Evolutionary conservation across 2,329 filamentous ascomycete species (phyloP).

Genomic region (Pseudonectria buxi): DNA sequence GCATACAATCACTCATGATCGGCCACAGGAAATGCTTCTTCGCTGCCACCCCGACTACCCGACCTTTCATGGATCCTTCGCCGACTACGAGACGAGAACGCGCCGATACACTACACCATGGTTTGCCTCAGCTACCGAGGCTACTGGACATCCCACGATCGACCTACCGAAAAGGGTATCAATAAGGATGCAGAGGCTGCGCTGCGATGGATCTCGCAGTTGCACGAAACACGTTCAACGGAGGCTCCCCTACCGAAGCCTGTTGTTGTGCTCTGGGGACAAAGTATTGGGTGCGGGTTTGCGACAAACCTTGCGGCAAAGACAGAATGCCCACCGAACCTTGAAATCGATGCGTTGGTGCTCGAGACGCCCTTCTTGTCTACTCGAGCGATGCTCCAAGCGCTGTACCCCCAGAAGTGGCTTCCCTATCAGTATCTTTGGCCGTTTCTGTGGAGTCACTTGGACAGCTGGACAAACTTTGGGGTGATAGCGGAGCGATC

Average conservation of each 20-base stretch:
- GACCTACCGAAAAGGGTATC: conserved; percentile 64
- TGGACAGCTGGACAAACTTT: conserved; percentile 49
- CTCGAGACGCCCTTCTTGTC: conserved; percentile 73
- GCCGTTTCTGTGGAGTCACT: conserved; percentile 63
- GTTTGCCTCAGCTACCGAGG: conserved; percentile 60
- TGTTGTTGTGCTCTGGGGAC: conserved; percentile 63
- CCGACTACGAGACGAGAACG: conserved; percentile 33
- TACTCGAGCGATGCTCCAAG: conserved; percentile 61
- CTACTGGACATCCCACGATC: conserved; percentile 71
- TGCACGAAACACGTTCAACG: conserved; percentile 23
- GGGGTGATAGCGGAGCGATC: conserved; percentile 30
- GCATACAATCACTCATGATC: conserved; percentile 16
- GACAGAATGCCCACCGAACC: conserved; percentile 28
- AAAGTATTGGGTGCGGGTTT: conserved; percentile 69
- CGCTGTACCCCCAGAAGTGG: conserved; percentile 73
- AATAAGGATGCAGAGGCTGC: conserved; percentile 61
- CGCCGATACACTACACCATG: conserved; percentile 38
- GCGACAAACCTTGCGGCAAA: conserved; percentile 52
- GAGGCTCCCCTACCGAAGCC: conserved; percentile 19
- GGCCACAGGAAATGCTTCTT: conserved; percentile 50
- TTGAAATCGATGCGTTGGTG: conserved; percentile 45
- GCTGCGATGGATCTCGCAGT: conserved; percentile 51
- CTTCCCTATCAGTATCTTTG: conserved; percentile 69
- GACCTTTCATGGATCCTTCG: conserved; percentile 48
- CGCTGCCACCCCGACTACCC: conserved; percentile 49